Conservation (phyloP, 176 grass and related monocot genomes). For the Oryza meyeriana region DNA sequence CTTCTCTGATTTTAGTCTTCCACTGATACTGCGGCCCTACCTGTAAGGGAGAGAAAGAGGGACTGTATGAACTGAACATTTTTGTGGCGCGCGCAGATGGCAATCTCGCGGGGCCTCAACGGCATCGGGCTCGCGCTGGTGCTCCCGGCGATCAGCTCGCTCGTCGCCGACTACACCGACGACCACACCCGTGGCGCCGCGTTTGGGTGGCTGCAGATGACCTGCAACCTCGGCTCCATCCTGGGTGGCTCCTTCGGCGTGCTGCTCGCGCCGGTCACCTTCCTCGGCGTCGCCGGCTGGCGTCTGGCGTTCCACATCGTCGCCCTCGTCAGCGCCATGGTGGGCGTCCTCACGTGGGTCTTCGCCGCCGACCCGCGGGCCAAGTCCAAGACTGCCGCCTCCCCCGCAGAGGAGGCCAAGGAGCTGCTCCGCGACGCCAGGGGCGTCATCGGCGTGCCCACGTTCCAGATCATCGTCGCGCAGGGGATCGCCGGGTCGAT, state of each 20-base stretch:
- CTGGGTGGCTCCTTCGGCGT: constrained; percentile 59
- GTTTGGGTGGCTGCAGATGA: constrained; percentile 73
- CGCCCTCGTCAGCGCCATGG: constrained; percentile 39
- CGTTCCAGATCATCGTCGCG: constrained; percentile 75
- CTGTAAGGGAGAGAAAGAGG: background rate
- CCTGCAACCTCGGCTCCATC: constrained; percentile 61
- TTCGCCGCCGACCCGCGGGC: constrained; percentile 59
- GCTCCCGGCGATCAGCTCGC: constrained; percentile 61
- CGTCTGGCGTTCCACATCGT: constrained; percentile 68
- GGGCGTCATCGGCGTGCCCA: constrained; percentile 45
- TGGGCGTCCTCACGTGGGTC: constrained; percentile 49
- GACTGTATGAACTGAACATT: background rate
- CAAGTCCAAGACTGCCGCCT: constrained; percentile 11
- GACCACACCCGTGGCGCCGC: constrained; percentile 59
- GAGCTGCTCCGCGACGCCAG: constrained; percentile 47
- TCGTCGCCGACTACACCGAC: constrained; percentile 79
- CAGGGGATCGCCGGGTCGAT: constrained; percentile 68
- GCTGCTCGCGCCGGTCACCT: constrained; percentile 49
- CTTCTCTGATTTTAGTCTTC: background rate
- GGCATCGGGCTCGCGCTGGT: constrained; percentile 69
- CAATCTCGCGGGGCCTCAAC: constrained; percentile 73
- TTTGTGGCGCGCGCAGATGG: constrained; percentile 41
- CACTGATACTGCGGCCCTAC: background rate
- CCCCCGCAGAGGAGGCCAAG: constrained; percentile 26
- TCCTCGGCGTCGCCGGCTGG: constrained; percentile 74